Evolutionary conservation across 2,329 filamentous ascomycete species (phyloP), one percentile per base, ranked within the genome.

Genomic region (Penicillium rolfsii): DNA sequence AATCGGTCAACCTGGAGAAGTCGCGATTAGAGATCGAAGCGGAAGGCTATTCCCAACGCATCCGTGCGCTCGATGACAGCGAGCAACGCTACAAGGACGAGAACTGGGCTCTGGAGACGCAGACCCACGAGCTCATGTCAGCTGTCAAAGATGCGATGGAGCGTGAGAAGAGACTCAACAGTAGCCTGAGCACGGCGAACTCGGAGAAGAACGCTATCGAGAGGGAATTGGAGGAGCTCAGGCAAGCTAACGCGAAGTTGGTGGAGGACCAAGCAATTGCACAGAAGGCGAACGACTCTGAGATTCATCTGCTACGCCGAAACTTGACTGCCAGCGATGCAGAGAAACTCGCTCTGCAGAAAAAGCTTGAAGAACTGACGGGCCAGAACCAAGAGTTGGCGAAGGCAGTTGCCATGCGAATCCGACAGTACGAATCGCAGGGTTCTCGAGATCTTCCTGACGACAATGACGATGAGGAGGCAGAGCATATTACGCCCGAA

Each of bases 21-120:
- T 89, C 90, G 5, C 86, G 87, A 62, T 83, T 98, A 38, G 93
- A 98, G 75, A 85, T 91, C 36, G 93, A 97, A 67, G 85, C 88
- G 0, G 90, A 96, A 74, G 87, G 85, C 3, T 86, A 96, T 65
- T 85, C 89, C 56, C 91, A 96, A 74, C 87, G 93, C 36, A 82
- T 98, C 65, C 90, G 91, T 72, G 85, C 86, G 6, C 82, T 97
- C 43, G 93, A 97, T 69, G 95, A 99, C 77, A 97, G 91, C 74
- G 95, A 99, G 76, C 90, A 96, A 71, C 89, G 91, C 55, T 97
- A 96, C 80, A 98, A 97, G 79, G 95, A 99, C 72, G 95, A 98
- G 77, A 99, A 98, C 75, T 99, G 95, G 95, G 94, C 91, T 64
- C 84, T 99, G 40, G 95, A 99, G 77, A 96, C 93, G 0, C 91